Percentiles rank a stretch among this genome's conserved stretches.
Conservation (phyloP, 371 early-diverging fungal genomes). For the Lichtheimia corymbifera region DNA sequence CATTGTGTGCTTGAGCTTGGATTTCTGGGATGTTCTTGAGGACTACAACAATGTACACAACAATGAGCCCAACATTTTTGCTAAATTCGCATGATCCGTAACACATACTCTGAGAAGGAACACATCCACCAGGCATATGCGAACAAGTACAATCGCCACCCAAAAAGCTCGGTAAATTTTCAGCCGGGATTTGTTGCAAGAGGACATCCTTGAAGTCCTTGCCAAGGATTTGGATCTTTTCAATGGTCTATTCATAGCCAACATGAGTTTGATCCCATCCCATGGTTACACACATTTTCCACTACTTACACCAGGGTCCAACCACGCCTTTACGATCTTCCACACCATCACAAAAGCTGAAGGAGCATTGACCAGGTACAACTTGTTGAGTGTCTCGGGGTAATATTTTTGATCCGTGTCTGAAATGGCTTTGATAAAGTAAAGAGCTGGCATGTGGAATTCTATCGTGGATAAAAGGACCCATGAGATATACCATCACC, state of each 20-base stretch:
- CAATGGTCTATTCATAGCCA: conserved; percentile 50
- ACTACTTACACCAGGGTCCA: conserved; percentile 71
- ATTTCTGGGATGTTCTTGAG: conserved; percentile 39
- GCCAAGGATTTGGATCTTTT: conserved; percentile 80
- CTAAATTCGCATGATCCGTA: background rate
- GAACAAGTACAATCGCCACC: conserved; percentile 81
- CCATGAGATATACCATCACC: background rate
- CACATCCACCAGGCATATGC: conserved; percentile 80
- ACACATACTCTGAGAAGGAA: conserved; percentile 51
- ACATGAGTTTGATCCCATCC: background rate
- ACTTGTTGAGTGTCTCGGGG: conserved; percentile 79
- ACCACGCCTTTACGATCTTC: conserved; percentile 79
- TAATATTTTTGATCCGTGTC: conserved; percentile 82
- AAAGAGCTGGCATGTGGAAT: conserved; percentile 76
- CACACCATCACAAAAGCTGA: conserved; percentile 80
- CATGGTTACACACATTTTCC: background rate
- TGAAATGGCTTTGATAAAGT: conserved; percentile 72
- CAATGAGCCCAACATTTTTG: background rate
- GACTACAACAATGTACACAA: conserved; percentile 11
- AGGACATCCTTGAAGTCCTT: conserved; percentile 65
- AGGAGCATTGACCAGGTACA: conserved; percentile 85
- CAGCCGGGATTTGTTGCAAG: conserved; percentile 72
- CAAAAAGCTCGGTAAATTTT: conserved; percentile 74
- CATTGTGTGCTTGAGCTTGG: conserved; percentile 26
- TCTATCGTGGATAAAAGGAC: conserved; percentile 32